A percentile compares a stretch with the other conserved stretches of the same genome.
These are phyloP conservation scores for Tuber borchii DNA, from an alignment of 495 filamentous ascomycete species.

Conservation along the genomic window DNA sequence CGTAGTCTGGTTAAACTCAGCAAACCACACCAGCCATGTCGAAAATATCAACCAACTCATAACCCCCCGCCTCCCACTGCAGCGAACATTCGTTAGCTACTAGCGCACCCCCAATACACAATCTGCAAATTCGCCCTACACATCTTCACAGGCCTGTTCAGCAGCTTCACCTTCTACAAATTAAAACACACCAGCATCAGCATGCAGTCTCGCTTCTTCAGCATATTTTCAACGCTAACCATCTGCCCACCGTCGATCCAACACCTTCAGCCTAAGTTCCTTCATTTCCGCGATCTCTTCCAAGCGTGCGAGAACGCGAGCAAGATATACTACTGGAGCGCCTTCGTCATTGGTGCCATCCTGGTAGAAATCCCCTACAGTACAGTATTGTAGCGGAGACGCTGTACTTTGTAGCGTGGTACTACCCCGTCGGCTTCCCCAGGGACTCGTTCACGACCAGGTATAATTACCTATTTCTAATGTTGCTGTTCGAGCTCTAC, in stretches of 20 bases:
- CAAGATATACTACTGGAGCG: slow-evolving; percentile 66
- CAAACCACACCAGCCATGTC: slow-evolving; percentile 44
- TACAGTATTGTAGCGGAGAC: slow-evolving; percentile 59
- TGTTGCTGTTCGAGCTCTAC: slow-evolving; percentile 65
- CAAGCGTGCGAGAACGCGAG: slow-evolving; percentile 62
- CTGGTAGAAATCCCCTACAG: slow-evolving; percentile 69
- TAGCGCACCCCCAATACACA: slow-evolving; percentile 47
- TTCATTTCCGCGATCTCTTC: slow-evolving; percentile 60
- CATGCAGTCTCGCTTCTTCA: slow-evolving; percentile 44
- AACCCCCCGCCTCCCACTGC: slow-evolving; percentile 27
- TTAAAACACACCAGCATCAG: slow-evolving; percentile 40
- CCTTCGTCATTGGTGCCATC: slow-evolving; percentile 61
- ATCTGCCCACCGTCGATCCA: slow-evolving; percentile 48
- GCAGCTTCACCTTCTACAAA: slow-evolving; percentile 51
- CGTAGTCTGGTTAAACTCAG: slow-evolving; percentile 52
- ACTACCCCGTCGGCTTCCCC: slow-evolving; percentile 49
- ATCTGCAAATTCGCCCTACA: slow-evolving; percentile 47
- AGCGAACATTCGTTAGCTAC: slow-evolving; percentile 44
- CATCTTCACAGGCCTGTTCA: slow-evolving; percentile 49
- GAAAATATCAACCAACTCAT: slow-evolving; percentile 49
- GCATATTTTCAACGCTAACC: slow-evolving; percentile 43
- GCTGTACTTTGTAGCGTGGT: slow-evolving; percentile 57
- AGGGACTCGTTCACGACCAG: slow-evolving; percentile 37
- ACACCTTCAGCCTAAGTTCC: slow-evolving; percentile 64
- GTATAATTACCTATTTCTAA: slow-evolving; percentile 31